These are phyloP conservation scores for Fomitopsis pinicola DNA, from an alignment of 1,284 basidiomycete species.

Conservation along the genomic window DNA sequence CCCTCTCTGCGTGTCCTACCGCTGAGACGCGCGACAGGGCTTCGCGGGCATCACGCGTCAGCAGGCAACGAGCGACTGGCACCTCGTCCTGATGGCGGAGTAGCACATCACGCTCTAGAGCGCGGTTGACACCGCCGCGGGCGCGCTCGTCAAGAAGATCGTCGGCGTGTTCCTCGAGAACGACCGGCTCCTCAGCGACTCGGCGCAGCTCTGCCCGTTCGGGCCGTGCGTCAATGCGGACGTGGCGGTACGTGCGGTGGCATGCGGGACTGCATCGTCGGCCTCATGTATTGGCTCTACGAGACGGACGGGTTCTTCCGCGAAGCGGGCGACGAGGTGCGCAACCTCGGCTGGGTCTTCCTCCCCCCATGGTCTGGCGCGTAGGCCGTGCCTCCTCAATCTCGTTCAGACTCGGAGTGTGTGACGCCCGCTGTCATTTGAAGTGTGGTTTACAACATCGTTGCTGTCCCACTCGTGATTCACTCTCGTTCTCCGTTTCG, in stretches of 20 bases:
- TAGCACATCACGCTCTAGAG: slow-evolving; percentile 39
- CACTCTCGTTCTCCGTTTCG: not conserved
- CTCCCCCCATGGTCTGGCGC: slow-evolving; percentile 19
- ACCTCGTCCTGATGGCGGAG: slow-evolving; percentile 36
- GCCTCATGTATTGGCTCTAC: slow-evolving; percentile 54
- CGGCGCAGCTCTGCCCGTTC: not conserved
- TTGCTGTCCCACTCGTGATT: not conserved
- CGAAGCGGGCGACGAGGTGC: slow-evolving; percentile 50
- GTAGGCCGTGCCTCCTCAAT: not conserved
- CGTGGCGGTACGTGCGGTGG: slow-evolving; percentile 39
- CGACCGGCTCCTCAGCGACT: slow-evolving; percentile 24
- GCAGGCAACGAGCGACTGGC: slow-evolving; percentile 22
- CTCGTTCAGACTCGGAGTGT: not conserved
- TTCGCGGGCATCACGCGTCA: slow-evolving; percentile 45
- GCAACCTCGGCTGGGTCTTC: slow-evolving; percentile 63
- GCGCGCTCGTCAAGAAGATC: slow-evolving; percentile 34
- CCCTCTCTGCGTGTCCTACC: not conserved
- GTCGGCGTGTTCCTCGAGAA: slow-evolving; percentile 33
- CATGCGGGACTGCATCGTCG: slow-evolving; percentile 48
- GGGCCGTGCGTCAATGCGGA: slow-evolving; percentile 23
- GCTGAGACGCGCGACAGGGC: no score
- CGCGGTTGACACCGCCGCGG: slow-evolving; percentile 43
- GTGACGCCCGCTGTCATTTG: not conserved
- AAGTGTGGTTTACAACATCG: not conserved
- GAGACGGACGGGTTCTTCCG: slow-evolving; percentile 57